Evolutionary conservation across 2,329 filamentous ascomycete genomes (phyloP).

Genomic region (Nemania bipapillata): DNA sequence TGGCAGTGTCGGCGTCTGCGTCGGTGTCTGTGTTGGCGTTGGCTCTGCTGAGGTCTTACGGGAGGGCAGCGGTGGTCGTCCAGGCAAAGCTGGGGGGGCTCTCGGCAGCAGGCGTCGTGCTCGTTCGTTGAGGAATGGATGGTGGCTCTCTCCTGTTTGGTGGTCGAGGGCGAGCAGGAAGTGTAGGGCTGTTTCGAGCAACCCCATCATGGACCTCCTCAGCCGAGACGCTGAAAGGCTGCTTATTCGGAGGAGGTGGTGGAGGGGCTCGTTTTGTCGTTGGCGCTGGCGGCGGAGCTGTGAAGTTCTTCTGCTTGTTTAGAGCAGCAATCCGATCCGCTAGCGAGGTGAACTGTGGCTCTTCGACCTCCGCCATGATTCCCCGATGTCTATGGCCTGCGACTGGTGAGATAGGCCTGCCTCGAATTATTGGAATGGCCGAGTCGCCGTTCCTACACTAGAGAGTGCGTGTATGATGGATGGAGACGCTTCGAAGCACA

Average conservation of each 20-base stretch:
- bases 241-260: constrained; percentile 59
- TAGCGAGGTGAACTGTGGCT: constrained; percentile 69
- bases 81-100: constrained; percentile 46
- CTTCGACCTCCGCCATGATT: constrained; percentile 69
- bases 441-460: not conserved
- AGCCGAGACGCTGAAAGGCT: constrained; percentile 53
- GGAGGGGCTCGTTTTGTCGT: constrained; percentile 56
- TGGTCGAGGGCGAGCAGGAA: constrained; percentile 58
- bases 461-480: not conserved
- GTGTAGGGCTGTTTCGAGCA: constrained; percentile 50
- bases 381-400: not conserved
- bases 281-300: constrained; percentile 43
- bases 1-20: constrained; percentile 61
- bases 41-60: constrained; percentile 45
- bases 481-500: not conserved
- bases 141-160: constrained; percentile 53
- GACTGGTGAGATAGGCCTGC: not conserved
- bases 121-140: constrained; percentile 53
- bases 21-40: constrained; percentile 53
- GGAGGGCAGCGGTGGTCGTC: constrained; percentile 54
- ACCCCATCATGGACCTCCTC: constrained; percentile 47
- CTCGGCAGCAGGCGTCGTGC: constrained; percentile 39
- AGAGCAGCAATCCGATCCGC: constrained; percentile 72
- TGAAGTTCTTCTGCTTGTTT: constrained; percentile 70
- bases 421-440: not conserved